Evolutionary conservation across 2,329 filamentous ascomycete genomes (phyloP), one percentile per base, ranked within the genome.

Genomic region (Aspergillus ruber): DNA sequence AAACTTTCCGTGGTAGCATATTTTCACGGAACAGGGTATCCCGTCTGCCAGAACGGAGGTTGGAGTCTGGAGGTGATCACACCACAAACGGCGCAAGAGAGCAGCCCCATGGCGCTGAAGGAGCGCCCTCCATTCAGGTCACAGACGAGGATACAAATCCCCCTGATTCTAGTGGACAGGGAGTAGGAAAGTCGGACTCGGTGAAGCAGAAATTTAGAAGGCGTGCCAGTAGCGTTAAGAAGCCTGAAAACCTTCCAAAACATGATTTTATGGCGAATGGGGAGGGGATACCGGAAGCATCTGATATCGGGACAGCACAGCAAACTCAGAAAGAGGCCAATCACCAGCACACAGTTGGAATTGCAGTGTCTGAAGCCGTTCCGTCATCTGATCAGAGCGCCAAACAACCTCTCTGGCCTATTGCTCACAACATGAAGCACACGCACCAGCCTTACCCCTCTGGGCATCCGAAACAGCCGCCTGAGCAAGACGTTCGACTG

Each of bases 101-200:
- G 10, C 50, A 56, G 8, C 39, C 43, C 23, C 13, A 44, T 33
- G 56, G 55, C 21, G 50, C 60, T 3, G 62, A 70, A 46, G 77
- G 83, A 40, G 78, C 84, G 27, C 88, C 89, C 2, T 77, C 82
- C 1, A 90, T 94, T 51, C 86, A 93, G 48, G 78, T 94, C 21
- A 93, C 84, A 0, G 80, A 81, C 49, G 86, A 88, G 47, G 69
- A 78, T 46, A 58, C 54, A 6, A 49, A 55, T 5, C 43, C 36
- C 13, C 49, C 57, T 3, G 53, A 52, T 59, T 71, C 64, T 27
- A 59, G 55, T 39, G 56, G 61, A 20, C 57, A 56, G 38, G 45
- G 58, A 7, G 45, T 65, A 10, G 60, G 58, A 27, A 52, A 60
- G 36, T 61, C 62, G 15, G 62, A 66, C 27, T 67, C 68, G 2